These are phyloP conservation scores for Cucumis cinereus DNA, from an alignment of 306 rosid genomes.

Conservation along the genomic window DNA sequence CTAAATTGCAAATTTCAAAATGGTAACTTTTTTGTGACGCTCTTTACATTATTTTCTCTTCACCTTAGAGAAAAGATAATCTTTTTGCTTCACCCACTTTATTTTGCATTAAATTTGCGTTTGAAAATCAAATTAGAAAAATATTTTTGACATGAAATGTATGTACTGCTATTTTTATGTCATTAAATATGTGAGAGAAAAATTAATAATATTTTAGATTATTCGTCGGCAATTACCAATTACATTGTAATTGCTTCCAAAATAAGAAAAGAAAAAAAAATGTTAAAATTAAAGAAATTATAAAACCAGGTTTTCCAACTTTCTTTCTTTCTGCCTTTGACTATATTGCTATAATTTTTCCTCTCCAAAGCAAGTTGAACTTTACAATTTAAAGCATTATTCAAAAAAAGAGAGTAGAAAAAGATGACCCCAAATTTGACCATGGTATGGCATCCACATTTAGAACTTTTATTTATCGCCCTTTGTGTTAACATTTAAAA, in stretches of 20 bases:
- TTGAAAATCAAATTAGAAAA: constrained; percentile 21
- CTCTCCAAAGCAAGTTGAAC: constrained; percentile 22
- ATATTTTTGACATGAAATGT: background rate
- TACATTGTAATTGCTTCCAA: background rate
- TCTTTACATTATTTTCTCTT: constrained; percentile 6
- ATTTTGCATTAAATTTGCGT: constrained; percentile 22
- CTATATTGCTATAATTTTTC: constrained; percentile 2
- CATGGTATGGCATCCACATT: background rate
- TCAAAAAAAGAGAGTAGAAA: background rate
- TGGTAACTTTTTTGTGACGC: constrained; percentile 19
- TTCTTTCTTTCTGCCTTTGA: constrained; percentile 24
- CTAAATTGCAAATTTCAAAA: too few species aligned
- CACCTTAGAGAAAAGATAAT: background rate
- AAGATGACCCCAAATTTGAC: constrained; percentile 41
- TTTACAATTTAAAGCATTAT: constrained; percentile 17
- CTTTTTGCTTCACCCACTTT: constrained; percentile 4
- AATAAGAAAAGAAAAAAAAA: background rate
- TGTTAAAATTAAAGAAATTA: constrained; percentile 7
- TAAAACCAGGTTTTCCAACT: constrained; percentile 14
- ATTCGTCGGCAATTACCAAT: background rate
- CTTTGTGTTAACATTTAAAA: too few species aligned
- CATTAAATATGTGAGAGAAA: background rate
- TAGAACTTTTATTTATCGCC: background rate
- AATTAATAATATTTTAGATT: background rate
- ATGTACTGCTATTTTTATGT: background rate